Evolutionary conservation across 805 yeast genomes (phyloP).

Genomic region (Komagataella populi): DNA sequence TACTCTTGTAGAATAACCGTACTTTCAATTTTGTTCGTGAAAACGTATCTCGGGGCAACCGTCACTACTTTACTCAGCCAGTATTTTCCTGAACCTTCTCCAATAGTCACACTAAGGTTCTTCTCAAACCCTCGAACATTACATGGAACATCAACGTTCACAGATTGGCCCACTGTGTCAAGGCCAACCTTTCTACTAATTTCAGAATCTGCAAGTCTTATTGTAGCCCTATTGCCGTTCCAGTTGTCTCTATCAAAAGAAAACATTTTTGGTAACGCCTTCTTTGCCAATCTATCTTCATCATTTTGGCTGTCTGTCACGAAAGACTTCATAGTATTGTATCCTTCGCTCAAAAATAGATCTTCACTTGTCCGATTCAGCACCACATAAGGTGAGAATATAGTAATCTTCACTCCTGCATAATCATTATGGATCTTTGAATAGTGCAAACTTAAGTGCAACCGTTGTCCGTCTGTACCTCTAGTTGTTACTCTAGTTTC

Average conservation of each 20-base stretch:
- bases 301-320: constrained; percentile 11
- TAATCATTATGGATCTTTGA: constrained; percentile 32
- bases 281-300: constrained; percentile 15
- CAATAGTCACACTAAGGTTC: constrained; percentile 59
- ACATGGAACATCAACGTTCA: constrained; percentile 34
- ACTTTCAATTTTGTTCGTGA: constrained; percentile 47
- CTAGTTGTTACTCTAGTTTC: constrained; percentile 41
- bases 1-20: constrained; percentile 51
- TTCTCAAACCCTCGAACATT: constrained; percentile 43
- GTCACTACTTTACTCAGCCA: constrained; percentile 64
- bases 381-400: constrained; percentile 79
- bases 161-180: constrained; percentile 80
- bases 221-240: constrained; percentile 49
- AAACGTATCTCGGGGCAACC: constrained; percentile 69
- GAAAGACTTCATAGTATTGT: constrained; percentile 36
- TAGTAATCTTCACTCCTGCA: constrained; percentile 48
- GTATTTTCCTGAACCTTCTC: constrained; percentile 81
- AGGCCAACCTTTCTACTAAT: constrained; percentile 69
- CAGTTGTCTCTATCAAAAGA: constrained; percentile 49
- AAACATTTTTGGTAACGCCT: constrained; percentile 60
- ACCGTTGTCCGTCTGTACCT: constrained; percentile 51
- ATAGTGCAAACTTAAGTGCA: constrained; percentile 56
- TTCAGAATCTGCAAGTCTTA: constrained; percentile 54
- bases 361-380: constrained; percentile 69
- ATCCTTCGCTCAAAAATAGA: constrained; percentile 41